Conservation (phyloP, 108 stramenopile genomes). For the Cyclostephanos tholiformis region DNA sequence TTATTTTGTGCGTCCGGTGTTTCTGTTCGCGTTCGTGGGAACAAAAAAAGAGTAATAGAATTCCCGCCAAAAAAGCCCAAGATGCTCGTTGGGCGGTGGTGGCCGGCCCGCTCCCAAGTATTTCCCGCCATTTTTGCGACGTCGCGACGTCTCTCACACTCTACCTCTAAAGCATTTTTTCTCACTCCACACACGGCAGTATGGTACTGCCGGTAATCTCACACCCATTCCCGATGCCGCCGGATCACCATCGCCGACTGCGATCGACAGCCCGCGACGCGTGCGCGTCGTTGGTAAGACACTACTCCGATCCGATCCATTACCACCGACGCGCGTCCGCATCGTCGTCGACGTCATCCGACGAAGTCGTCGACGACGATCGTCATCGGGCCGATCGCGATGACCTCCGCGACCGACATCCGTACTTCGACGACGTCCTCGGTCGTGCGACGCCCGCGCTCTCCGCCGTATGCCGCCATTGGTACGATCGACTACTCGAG, state of each 20-base stretch:
- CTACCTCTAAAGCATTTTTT: no score
- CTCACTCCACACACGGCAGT: no score
- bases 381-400: not conserved
- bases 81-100: no score
- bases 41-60: no score
- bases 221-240: no score
- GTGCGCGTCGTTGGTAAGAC: constrained; percentile 29
- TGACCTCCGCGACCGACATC: not conserved
- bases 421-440: constrained; percentile 26
- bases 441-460: constrained; percentile 27
- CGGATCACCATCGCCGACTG: not conserved
- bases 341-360: not conserved
- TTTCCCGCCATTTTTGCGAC: no score
- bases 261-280: constrained; percentile 13
- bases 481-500: not conserved
- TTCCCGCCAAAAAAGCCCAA: no score
- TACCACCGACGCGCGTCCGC: not conserved
- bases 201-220: no score
- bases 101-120: no score
- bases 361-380: not conserved
- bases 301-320: constrained; percentile 37
- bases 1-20: no score
- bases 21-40: no score
- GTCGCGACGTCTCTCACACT: no score
- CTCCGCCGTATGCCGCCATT: not conserved